Conservation (phyloP, 805 yeast species). For the Hemisphaericaspora nanyangensis region DNA sequence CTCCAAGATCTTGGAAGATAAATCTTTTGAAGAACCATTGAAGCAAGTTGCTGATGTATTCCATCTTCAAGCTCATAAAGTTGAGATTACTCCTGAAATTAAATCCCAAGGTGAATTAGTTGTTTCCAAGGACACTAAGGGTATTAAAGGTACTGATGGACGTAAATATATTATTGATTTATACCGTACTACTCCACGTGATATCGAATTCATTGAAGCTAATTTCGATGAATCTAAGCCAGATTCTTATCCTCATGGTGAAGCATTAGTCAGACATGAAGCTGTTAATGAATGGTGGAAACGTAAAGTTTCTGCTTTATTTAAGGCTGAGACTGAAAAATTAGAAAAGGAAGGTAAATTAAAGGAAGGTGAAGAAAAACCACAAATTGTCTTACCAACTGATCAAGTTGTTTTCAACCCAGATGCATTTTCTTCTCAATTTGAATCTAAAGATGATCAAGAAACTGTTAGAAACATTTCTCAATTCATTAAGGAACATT, state of each 20-base stretch:
- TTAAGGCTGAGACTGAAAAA: conserved; percentile 49
- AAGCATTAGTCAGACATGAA: conserved; percentile 76
- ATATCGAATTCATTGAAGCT: conserved; percentile 69
- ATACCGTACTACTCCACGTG: conserved; percentile 80
- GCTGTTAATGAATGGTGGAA: conserved; percentile 91
- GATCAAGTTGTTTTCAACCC: conserved; percentile 66
- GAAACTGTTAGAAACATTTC: conserved; percentile 68
- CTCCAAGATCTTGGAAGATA: conserved; percentile 45
- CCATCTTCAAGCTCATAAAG: conserved; percentile 71
- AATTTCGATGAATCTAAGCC: conserved; percentile 32
- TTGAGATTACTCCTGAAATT: conserved; percentile 45
- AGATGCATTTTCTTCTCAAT: conserved; percentile 56
- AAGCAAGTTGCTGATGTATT: conserved; percentile 64
- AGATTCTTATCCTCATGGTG: conserved; percentile 74
- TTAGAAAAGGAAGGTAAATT: conserved; percentile 34
- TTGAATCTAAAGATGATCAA: conserved; percentile 48
- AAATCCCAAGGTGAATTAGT: conserved; percentile 44
- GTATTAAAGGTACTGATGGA: conserved; percentile 80
- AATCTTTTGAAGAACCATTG: conserved; percentile 53
- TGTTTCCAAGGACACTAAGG: conserved; percentile 79
- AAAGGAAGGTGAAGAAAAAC: conserved; percentile 33
- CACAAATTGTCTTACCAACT: conserved; percentile 50
- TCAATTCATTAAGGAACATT: conserved; percentile 50
- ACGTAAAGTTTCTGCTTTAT: conserved; percentile 52
- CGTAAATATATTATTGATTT: conserved; percentile 82